Evolutionary conservation across 257 asterid species (phyloP).

Genomic region (Capsicum chinense): DNA sequence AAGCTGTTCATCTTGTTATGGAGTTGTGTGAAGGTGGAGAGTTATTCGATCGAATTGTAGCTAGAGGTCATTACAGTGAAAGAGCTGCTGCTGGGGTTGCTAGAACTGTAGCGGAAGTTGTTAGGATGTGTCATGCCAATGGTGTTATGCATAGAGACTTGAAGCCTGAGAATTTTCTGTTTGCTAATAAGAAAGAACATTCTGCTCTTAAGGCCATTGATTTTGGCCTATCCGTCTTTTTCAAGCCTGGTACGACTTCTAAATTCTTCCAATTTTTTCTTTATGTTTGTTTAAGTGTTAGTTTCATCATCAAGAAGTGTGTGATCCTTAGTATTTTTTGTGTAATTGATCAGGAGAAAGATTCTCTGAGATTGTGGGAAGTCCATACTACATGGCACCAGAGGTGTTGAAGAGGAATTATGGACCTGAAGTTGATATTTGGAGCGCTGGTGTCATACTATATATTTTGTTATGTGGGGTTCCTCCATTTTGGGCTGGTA

Average conservation of each 20-base stretch:
- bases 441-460: slow-evolving; percentile 97
- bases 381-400: slow-evolving; percentile 96
- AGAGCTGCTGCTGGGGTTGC: slow-evolving; percentile 83
- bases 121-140: slow-evolving; percentile 76
- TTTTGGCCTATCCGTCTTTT: slow-evolving; percentile 82
- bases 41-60: slow-evolving; percentile 84
- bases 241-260: slow-evolving; percentile 67
- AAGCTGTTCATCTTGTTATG: slow-evolving; percentile 93
- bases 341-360: slow-evolving; percentile 56
- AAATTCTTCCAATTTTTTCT: background rate
- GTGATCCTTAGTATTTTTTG: slow-evolving; percentile 8
- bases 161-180: slow-evolving; percentile 94
- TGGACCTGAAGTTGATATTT: slow-evolving; percentile 88
- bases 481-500: slow-evolving; percentile 99
- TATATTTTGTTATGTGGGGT: slow-evolving; percentile 92
- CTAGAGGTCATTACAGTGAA: slow-evolving; percentile 96
- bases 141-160: slow-evolving; percentile 96
- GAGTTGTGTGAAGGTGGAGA: slow-evolving; percentile 97
- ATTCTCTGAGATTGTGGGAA: slow-evolving; percentile 90
- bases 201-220: slow-evolving; percentile 82
- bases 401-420: slow-evolving; percentile 88
- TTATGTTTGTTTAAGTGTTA: background rate
- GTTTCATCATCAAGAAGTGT: slow-evolving; percentile 7
- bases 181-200: slow-evolving; percentile 87
- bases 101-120: slow-evolving; percentile 81